A percentile compares a stretch with the other conserved stretches of the same genome.
Conservation (phyloP, 305 asterid genomes). For the Plantago coronopus region DNA sequence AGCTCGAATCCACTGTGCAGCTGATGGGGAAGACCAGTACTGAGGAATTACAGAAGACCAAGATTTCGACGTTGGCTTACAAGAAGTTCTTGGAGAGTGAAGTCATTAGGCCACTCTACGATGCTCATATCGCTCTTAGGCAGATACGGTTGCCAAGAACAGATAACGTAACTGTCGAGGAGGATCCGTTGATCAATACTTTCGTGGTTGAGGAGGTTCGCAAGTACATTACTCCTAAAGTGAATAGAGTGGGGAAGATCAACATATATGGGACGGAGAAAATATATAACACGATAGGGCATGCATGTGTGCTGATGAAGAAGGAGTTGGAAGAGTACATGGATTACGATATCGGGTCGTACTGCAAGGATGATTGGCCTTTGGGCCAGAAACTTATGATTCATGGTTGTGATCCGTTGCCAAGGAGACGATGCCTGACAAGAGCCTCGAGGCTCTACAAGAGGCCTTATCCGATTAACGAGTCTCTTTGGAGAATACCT, state of each 20-base stretch:
- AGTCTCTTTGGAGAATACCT: slow-evolving; percentile 71
- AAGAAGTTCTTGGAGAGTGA: slow-evolving; percentile 64
- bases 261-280: slow-evolving; percentile 59
- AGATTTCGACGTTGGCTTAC: slow-evolving; percentile 44
- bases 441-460: slow-evolving; percentile 71
- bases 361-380: slow-evolving; percentile 83
- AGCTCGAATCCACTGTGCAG: slow-evolving; percentile 60
- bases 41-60: slow-evolving; percentile 26
- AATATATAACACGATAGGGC: slow-evolving; percentile 72
- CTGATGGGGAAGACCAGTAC: slow-evolving; percentile 45
- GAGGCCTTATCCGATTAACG: slow-evolving; percentile 65
- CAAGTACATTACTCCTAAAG: slow-evolving; percentile 77
- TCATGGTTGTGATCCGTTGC: slow-evolving; percentile 82
- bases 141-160: slow-evolving; percentile 63
- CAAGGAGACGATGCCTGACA: slow-evolving; percentile 66
- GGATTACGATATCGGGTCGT: slow-evolving; percentile 84
- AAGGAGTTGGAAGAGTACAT: slow-evolving; percentile 73
- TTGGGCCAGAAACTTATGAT: slow-evolving; percentile 72
- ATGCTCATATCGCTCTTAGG: slow-evolving; percentile 70
- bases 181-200: slow-evolving; percentile 59
- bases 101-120: slow-evolving; percentile 78
- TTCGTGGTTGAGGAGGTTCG: slow-evolving; percentile 76
- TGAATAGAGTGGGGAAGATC: slow-evolving; percentile 48
- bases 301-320: slow-evolving; percentile 60
- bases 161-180: slow-evolving; percentile 38